These are phyloP conservation scores for Mucor irregularis DNA, from an alignment of 371 early-diverging fungal species.

Conservation along the genomic window DNA sequence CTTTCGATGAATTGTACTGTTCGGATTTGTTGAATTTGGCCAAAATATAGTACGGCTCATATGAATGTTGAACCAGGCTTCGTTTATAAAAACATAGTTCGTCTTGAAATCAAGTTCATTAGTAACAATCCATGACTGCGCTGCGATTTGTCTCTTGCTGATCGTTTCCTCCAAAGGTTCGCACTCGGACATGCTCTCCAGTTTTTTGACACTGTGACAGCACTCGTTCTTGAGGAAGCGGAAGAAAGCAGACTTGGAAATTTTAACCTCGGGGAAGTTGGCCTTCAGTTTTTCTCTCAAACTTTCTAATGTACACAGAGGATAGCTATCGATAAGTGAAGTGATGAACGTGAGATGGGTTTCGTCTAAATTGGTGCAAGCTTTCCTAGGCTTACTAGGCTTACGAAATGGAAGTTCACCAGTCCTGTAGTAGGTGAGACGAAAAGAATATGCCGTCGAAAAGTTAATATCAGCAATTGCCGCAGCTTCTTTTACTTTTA, in stretches of 20 bases:
- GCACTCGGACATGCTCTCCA: neutral
- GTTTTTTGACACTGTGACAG: too few species aligned
- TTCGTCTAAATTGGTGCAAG: neutral
- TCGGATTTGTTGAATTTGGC: too few species aligned
- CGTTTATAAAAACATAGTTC: neutral
- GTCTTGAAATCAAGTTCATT: neutral
- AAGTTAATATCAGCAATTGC: too few species aligned
- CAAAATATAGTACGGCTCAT: neutral
- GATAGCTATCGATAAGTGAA: conserved; percentile 22
- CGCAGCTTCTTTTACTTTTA: too few species aligned
- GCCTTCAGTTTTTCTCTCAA: conserved; percentile 43
- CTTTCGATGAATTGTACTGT: too few species aligned
- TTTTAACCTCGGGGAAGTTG: neutral
- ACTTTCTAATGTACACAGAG: conserved; percentile 80
- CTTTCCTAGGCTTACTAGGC: conserved; percentile 9
- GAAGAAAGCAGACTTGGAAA: neutral
- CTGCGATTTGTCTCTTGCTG: neutral
- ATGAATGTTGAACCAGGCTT: neutral
- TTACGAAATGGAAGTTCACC: too few species aligned
- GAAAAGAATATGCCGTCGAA: too few species aligned
- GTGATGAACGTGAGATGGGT: neutral
- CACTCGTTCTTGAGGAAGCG: neutral
- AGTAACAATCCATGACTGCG: neutral
- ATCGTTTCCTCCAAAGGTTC: neutral
- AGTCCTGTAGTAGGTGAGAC: too few species aligned